phyloP scores from a whole-genome alignment of 2,329 filamentous ascomycete genomes.

The Cladosporium sp. region DNA sequence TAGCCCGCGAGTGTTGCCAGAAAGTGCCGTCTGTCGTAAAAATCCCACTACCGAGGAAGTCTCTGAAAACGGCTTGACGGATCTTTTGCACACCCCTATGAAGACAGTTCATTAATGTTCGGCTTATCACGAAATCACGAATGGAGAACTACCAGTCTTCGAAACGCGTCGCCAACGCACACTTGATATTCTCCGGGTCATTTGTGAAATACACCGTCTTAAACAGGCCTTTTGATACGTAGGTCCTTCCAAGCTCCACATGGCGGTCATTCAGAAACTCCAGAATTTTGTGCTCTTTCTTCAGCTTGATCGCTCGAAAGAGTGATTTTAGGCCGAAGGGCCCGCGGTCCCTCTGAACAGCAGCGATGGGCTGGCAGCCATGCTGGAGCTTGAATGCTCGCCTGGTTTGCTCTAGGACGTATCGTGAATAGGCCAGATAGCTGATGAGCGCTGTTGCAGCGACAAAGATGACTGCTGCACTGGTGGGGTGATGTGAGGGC shows the following conservation, averaged over 20 bases:
- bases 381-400: constrained; percentile 4
- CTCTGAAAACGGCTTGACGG: constrained; percentile 3
- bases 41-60: constrained; percentile 28
- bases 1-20: constrained; percentile 20
- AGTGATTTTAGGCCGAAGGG: background rate
- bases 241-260: background rate
- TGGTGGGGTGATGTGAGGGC: background rate
- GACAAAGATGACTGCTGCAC: background rate
- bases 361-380: background rate
- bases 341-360: background rate
- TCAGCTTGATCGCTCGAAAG: constrained; percentile 1
- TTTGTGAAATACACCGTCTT: constrained; percentile 7
- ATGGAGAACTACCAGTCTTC: constrained; percentile 30
- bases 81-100: constrained; percentile 2
- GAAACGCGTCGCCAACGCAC: constrained; percentile 34
- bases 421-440: constrained; percentile 2
- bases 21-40: constrained; percentile 38
- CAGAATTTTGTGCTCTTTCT: background rate
- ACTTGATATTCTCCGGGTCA: constrained; percentile 39
- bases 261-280: background rate
- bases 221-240: background rate
- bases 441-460: background rate
- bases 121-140: constrained; percentile 16
- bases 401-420: background rate
- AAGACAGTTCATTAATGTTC: constrained; percentile 11